Evolutionary conservation across 1,139 yeast species (phyloP).

Genomic region (Geotrichum candidum): DNA sequence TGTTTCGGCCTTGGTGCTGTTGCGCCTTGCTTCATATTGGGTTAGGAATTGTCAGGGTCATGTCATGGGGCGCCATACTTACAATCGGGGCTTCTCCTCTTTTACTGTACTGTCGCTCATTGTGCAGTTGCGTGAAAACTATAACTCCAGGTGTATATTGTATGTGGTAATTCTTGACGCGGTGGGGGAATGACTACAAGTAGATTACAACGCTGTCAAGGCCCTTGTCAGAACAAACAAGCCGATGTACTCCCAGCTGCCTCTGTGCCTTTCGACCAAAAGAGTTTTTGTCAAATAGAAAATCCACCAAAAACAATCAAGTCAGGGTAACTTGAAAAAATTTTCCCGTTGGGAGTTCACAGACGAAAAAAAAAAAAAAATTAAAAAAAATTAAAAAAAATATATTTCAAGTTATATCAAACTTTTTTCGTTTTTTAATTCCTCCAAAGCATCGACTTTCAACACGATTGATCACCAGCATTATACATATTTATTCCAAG

Average conservation of each 20-base stretch:
- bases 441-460: background rate
- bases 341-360: conserved; percentile 12
- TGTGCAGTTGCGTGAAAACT: background rate
- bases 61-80: background rate
- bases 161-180: background rate
- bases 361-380: conserved; percentile 1
- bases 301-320: background rate
- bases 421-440: background rate
- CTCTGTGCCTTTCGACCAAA: background rate
- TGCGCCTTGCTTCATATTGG: background rate
- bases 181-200: background rate
- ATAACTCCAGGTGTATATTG: background rate
- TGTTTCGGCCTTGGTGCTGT: conserved; percentile 5
- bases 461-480: background rate
- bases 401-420: background rate
- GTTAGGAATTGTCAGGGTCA: background rate
- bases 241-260: background rate
- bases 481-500: background rate
- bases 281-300: background rate
- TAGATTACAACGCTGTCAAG: background rate
- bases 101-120: background rate
- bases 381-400: conserved; percentile 5
- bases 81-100: background rate
- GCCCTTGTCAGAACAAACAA: background rate
- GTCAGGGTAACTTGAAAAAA: conserved; percentile 10